These are phyloP conservation scores for Hypoxylon rickii DNA, from an alignment of 495 filamentous ascomycete genomes.

Conservation along the genomic window DNA sequence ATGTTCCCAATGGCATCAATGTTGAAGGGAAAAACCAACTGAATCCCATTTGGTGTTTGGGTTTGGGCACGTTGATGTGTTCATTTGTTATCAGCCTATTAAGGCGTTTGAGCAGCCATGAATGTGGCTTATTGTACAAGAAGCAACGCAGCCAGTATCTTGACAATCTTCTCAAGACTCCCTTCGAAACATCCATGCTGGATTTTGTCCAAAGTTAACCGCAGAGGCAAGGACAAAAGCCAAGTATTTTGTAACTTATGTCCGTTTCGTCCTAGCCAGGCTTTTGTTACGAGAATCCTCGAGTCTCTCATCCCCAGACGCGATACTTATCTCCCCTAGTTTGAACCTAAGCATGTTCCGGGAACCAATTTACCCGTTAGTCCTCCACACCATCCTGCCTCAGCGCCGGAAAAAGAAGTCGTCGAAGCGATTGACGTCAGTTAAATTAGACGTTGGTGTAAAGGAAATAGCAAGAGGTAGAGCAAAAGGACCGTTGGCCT, in stretches of 20 bases:
- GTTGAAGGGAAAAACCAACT: too few relatives aligned
- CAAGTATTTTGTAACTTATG: too few relatives aligned
- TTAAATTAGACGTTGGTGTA: slow-evolving; percentile 19
- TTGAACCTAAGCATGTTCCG: slow-evolving; percentile 10
- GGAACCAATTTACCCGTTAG: slow-evolving; percentile 22
- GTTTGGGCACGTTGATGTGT: too few relatives aligned
- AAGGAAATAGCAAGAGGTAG: slow-evolving; percentile 19
- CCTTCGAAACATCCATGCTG: too few relatives aligned
- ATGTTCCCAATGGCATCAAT: too few relatives aligned
- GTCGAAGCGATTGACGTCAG: slow-evolving; percentile 31
- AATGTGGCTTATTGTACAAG: too few relatives aligned
- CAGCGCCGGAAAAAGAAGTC: slow-evolving; percentile 22
- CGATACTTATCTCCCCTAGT: slow-evolving; percentile 7
- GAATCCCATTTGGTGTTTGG: too few relatives aligned
- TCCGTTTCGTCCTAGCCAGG: slow-evolving; percentile 1
- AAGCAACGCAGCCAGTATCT: too few relatives aligned
- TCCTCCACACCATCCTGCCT: slow-evolving; percentile 12
- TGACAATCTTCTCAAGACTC: too few relatives aligned
- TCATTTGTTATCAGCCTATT: too few relatives aligned
- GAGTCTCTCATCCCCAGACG: slow-evolving; percentile 27
- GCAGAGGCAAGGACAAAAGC: background rate
- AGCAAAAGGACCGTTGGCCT: slow-evolving; percentile 2
- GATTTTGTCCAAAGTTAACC: too few relatives aligned
- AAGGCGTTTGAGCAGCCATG: too few relatives aligned
- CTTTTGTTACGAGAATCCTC: slow-evolving; percentile 2